These are phyloP conservation scores for Neospora caninum DNA, from an alignment of 169 alveolate genomes.

Conservation along the genomic window DNA sequence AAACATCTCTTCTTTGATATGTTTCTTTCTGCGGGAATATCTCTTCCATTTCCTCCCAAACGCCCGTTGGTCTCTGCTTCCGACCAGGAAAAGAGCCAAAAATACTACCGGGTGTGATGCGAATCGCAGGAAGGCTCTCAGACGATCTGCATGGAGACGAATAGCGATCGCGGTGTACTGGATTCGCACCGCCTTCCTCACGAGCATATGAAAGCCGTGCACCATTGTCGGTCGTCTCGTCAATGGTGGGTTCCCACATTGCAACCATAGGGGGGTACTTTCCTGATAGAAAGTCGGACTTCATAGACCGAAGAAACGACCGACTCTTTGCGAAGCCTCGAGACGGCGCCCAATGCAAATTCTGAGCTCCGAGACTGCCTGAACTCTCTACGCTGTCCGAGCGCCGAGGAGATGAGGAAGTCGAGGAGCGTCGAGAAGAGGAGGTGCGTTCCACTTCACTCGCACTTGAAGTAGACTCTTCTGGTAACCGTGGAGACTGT, in stretches of 20 bases:
- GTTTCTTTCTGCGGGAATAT: too few species aligned
- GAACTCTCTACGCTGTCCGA: background rate
- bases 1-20: too few species aligned
- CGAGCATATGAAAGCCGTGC: background rate
- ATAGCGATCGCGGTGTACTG: background rate
- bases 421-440: background rate
- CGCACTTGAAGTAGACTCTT: background rate
- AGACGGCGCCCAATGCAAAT: background rate
- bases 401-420: background rate
- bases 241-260: slow-evolving; percentile 19
- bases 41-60: too few species aligned
- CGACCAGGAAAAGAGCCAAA: too few species aligned
- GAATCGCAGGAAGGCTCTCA: background rate
- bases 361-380: background rate
- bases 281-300: background rate
- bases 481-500: background rate
- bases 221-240: background rate
- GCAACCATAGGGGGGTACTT: background rate
- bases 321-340: background rate
- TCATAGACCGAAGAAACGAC: background rate
- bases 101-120: background rate
- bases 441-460: background rate
- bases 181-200: background rate
- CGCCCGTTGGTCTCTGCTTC: too few species aligned
- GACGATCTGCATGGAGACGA: background rate